Percentiles rank a stretch among this genome's conserved stretches.
Evolutionary conservation across 169 alveolate genomes (phyloP).

Genomic region (Perkinsus olseni): DNA sequence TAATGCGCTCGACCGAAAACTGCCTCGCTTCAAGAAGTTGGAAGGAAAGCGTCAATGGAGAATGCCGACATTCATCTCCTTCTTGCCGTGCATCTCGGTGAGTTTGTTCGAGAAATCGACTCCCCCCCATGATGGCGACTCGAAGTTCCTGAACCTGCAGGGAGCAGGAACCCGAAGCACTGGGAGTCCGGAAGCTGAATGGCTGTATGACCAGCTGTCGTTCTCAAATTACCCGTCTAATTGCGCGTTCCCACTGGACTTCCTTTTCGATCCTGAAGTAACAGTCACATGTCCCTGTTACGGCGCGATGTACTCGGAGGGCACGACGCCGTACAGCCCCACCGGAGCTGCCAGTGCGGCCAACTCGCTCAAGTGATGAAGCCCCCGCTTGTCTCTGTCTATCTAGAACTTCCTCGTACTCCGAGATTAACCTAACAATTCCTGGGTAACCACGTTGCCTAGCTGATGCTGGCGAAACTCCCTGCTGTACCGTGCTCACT

Average conservation of each 20-base stretch:
- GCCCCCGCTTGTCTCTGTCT: no score
- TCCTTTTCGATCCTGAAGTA: neutral
- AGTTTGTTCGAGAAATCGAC: neutral
- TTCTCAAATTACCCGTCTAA: neutral
- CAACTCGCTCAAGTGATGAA: no score
- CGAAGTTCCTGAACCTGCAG: slow-evolving; percentile 4
- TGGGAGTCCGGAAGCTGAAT: neutral
- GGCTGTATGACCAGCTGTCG: neutral
- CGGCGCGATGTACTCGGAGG: no score
- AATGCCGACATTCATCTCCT: neutral
- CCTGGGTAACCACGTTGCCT: no score
- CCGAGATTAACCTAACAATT: neutral
- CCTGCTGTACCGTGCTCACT: neutral
- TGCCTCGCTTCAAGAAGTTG: no score
- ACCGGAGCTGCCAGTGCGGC: no score
- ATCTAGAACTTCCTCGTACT: neutral
- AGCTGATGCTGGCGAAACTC: no score
- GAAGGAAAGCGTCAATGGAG: no score
- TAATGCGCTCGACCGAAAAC: no score
- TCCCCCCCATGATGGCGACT: neutral
- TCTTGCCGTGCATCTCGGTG: neutral
- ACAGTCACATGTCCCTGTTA: no score
- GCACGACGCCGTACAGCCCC: no score
- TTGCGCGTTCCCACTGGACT: neutral
- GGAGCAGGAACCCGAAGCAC: neutral